Conservation (phyloP, 768 basidiomycete species). For the Suillus placidus region DNA sequence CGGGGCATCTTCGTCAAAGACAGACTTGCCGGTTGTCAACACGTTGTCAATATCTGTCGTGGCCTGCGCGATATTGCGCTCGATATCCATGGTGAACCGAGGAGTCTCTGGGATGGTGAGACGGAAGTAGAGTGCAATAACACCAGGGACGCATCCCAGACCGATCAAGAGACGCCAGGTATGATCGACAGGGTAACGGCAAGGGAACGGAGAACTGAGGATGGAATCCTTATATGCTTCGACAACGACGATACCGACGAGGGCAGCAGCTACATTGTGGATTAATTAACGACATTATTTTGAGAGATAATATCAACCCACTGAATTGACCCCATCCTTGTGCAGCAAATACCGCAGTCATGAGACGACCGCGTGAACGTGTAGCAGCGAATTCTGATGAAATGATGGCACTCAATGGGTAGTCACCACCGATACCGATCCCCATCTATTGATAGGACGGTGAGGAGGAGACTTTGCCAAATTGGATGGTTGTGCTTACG, state of each 20-base stretch:
- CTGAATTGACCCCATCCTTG: conserved; percentile 90
- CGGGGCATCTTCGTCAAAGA: conserved; percentile 57
- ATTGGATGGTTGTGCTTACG: conserved; percentile 32
- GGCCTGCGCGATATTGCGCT: conserved; percentile 78
- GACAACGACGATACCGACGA: conserved; percentile 67
- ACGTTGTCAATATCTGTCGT: conserved; percentile 73
- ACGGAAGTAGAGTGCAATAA: conserved; percentile 87
- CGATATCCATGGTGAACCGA: conserved; percentile 90
- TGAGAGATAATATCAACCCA: conserved; percentile 22
- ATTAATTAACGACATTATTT: not conserved
- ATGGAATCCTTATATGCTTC: conserved; percentile 68
- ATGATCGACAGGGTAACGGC: conserved; percentile 60
- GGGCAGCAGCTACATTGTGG: conserved; percentile 53
- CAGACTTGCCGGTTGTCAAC: conserved; percentile 49
- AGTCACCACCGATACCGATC: conserved; percentile 87
- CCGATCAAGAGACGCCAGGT: conserved; percentile 90
- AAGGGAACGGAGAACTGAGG: conserved; percentile 42
- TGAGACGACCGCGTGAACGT: conserved; percentile 77
- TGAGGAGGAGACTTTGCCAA: not conserved
- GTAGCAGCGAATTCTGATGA: conserved; percentile 87
- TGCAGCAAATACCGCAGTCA: conserved; percentile 85
- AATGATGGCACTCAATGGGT: conserved; percentile 84
- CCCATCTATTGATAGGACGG: conserved; percentile 51
- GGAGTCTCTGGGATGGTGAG: conserved; percentile 92
- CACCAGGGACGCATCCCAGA: conserved; percentile 81